These are phyloP conservation scores for Tuber melanosporum DNA, from an alignment of 495 filamentous ascomycete genomes.

Conservation along the genomic window DNA sequence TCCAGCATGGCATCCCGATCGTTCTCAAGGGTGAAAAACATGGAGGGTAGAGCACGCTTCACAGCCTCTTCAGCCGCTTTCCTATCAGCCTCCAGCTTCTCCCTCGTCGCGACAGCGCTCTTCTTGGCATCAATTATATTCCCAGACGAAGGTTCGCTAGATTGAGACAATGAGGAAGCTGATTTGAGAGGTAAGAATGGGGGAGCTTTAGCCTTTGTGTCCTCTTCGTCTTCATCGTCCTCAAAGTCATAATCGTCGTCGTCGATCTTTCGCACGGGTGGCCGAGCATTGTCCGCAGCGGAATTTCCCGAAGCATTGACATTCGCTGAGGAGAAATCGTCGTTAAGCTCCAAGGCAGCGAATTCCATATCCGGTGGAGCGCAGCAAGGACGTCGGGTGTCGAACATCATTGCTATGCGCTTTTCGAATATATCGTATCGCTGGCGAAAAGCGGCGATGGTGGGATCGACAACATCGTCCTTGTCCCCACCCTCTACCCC, in stretches of 20 bases:
- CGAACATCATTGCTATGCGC: conserved; percentile 37
- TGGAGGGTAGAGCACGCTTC: conserved; percentile 77
- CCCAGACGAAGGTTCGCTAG: conserved; percentile 46
- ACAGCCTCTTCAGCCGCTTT: conserved; percentile 87
- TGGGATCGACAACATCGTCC: conserved; percentile 42
- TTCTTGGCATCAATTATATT: conserved; percentile 49
- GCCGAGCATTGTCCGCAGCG: conserved; percentile 24
- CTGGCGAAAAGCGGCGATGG: conserved; percentile 35
- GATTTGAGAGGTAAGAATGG: conserved; percentile 42
- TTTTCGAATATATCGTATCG: conserved; percentile 39
- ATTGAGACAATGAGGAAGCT: conserved; percentile 32
- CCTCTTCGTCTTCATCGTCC: conserved; percentile 79
- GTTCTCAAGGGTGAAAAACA: conserved; percentile 92
- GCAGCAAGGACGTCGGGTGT: conserved; percentile 40
- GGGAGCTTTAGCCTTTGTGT: conserved; percentile 46
- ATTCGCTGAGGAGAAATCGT: conserved; percentile 55
- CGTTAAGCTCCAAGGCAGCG: conserved; percentile 64
- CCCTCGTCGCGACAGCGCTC: conserved; percentile 56
- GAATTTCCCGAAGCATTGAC: conserved; percentile 29
- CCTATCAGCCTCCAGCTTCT: conserved; percentile 88
- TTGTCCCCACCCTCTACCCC: conserved; percentile 49
- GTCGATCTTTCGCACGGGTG: conserved; percentile 50
- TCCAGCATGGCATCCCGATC: conserved; percentile 95
- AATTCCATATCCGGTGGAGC: conserved; percentile 32
- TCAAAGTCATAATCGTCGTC: conserved; percentile 79